Evolutionary conservation across 768 basidiomycete genomes (phyloP), one percentile per base, ranked within the genome.

Genomic region (Collybia sp.): DNA sequence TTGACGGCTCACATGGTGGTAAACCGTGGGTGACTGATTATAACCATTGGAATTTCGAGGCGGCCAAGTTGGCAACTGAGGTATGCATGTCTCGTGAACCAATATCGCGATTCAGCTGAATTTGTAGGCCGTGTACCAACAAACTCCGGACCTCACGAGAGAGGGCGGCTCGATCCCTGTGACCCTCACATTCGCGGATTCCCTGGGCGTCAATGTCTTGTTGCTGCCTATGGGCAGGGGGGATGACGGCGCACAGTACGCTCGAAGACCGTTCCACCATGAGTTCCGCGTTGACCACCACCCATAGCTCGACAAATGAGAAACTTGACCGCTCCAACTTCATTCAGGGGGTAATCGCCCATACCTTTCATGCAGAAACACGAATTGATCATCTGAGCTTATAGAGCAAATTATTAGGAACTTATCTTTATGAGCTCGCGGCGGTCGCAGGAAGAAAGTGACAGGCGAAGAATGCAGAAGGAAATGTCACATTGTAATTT

Each of bases 161-260:
- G 93, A 95, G 62, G 92, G 92, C n/a, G 94, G 94, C 4, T 91
- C 90, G 5, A 94, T 94, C 51, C 93, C 93, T 0, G 89, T 95
- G 25, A 94, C 93, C 3, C 74, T 97, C 47, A 94, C 92, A 1
- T 95, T 98, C 61, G 91, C 93, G 9, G 91, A 96, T 59, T 80
- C 80, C 37, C 69, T 96, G 39, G 80, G 81, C 11, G 85, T 93
- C 45, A 96, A 93, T 58, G 90, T 96, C 8, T 63, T 94, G 46
- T 69, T 97, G 15, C 72, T 97, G 20, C 95, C 93, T 1, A 94
- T 95, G 85, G 93, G 93, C 2, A 75, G 94, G 42, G 89, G 90
- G 2, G 93, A 97, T 58, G 95, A 98, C 53, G 95, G 94, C 54
- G 89, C 92, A 35, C 91, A 93, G 85, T 91, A 58, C 52, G 87